These are phyloP conservation scores for Solanum hybrid DNA, from an alignment of 305 asterid genomes.

Conservation along the genomic window DNA sequence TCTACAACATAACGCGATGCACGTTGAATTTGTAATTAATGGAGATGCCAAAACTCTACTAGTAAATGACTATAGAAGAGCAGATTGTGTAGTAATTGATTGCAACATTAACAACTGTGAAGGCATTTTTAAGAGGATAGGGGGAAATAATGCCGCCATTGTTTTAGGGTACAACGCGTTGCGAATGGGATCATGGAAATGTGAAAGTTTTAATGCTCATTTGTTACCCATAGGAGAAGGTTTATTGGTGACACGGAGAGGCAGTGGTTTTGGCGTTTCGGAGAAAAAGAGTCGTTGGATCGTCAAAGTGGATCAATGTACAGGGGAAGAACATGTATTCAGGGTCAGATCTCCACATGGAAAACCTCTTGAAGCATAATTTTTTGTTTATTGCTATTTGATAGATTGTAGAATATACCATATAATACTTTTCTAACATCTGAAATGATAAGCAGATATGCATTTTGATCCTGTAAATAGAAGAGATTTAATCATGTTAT, in stretches of 20 bases:
- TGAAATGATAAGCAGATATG: neutral
- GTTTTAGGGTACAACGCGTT: constrained; percentile 69
- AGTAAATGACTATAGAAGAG: constrained; percentile 19
- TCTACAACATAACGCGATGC: constrained; percentile 17
- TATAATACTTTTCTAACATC: neutral
- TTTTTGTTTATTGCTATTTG: neutral
- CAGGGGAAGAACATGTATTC: constrained; percentile 81
- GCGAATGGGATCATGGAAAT: constrained; percentile 52
- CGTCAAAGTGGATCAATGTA: constrained; percentile 66
- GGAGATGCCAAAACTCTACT: constrained; percentile 49
- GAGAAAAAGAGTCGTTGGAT: constrained; percentile 39
- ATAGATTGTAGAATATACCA: neutral
- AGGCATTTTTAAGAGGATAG: constrained; percentile 31
- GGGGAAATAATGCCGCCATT: constrained; percentile 15
- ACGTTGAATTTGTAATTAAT: constrained; percentile 37
- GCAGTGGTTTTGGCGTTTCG: constrained; percentile 6
- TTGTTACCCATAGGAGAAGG: constrained; percentile 83
- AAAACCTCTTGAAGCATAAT: constrained; percentile 15
- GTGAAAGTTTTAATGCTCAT: constrained; percentile 32
- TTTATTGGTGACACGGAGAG: constrained; percentile 28
- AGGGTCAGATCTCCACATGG: constrained; percentile 44
- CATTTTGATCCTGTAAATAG: neutral
- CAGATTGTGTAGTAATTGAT: constrained; percentile 63
- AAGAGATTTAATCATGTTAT: neutral
- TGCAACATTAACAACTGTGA: constrained; percentile 58